These are phyloP conservation scores for Iris pallida DNA, from an alignment of 116 monocot genomes.

Conservation along the genomic window DNA sequence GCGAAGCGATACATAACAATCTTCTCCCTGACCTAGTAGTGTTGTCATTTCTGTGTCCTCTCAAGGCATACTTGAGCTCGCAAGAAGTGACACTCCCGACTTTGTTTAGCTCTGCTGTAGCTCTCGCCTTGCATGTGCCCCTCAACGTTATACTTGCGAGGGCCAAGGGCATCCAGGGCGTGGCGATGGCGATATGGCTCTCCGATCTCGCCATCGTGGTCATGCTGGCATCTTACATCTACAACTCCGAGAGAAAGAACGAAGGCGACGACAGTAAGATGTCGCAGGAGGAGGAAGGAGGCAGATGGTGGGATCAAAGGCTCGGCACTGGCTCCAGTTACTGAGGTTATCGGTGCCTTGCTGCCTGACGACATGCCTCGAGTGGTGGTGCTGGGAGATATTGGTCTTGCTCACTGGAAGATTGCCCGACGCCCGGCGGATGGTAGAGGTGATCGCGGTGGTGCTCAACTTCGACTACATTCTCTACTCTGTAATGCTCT, in stretches of 20 bases:
- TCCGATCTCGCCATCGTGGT: constrained; percentile 46
- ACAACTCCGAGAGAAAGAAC: constrained; percentile 19
- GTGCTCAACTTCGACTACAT: constrained; percentile 95
- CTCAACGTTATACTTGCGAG: constrained; percentile 40
- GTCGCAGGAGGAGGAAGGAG: not conserved
- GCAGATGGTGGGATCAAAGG: constrained; percentile 29
- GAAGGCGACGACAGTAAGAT: not conserved
- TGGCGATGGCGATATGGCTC: constrained; percentile 67
- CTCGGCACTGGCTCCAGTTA: constrained; percentile 39
- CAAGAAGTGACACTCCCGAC: constrained; percentile 79
- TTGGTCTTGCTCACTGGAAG: constrained; percentile 62
- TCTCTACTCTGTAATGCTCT: constrained; percentile 62
- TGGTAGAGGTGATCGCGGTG: constrained; percentile 57
- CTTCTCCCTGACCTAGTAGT: constrained; percentile 70
- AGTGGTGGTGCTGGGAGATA: constrained; percentile 99
- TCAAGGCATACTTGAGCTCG: constrained; percentile 69
- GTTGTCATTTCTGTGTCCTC: constrained; percentile 67
- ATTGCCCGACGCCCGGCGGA: constrained; percentile 36
- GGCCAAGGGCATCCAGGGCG: constrained; percentile 49
- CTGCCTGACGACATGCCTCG: constrained; percentile 80
- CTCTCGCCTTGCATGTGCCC: constrained; percentile 61
- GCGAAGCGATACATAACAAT: constrained; percentile 42
- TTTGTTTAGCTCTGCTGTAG: constrained; percentile 46
- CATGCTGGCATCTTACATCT: constrained; percentile 49
- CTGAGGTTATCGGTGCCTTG: constrained; percentile 58